A percentile compares a stretch with the other conserved stretches of the same genome.
phyloP scores from a whole-genome alignment of 345 rosid species.

The Geranium brycei region DNA sequence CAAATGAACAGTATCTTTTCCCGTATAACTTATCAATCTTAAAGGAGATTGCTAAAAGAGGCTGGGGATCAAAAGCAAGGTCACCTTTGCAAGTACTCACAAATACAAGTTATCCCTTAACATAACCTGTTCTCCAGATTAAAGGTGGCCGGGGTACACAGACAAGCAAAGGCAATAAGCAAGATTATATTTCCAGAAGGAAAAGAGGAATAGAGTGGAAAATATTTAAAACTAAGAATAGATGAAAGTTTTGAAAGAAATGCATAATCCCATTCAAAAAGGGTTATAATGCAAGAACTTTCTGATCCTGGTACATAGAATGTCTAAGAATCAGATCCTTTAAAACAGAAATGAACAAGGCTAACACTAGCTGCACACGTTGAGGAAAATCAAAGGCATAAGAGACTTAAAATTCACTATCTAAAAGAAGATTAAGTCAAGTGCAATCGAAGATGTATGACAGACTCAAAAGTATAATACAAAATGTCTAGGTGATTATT shows the following conservation, averaged over 20 bases:
- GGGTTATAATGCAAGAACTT: background rate
- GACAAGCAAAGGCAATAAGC: no score
- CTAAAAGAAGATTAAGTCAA: background rate
- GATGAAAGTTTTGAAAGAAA: background rate
- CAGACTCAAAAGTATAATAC: background rate
- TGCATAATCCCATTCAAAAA: background rate
- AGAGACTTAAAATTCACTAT: background rate
- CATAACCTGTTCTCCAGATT: no score
- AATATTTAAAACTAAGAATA: no score
- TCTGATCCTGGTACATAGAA: background rate
- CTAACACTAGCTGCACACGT: background rate
- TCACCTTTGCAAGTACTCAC: background rate
- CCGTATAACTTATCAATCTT: background rate
- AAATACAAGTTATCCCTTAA: no score
- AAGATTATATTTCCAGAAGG: background rate
- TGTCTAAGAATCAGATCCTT: no score
- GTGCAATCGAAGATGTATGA: background rate
- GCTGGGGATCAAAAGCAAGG: background rate
- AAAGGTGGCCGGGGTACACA: no score
- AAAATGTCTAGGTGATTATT: background rate
- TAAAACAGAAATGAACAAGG: no score
- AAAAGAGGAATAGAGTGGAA: background rate
- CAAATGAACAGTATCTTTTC: background rate
- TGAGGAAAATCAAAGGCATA: background rate
- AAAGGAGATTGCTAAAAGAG: background rate